Evolutionary conservation across 1,139 yeast species (phyloP).

Genomic region (Lodderomyces elongisporus): DNA sequence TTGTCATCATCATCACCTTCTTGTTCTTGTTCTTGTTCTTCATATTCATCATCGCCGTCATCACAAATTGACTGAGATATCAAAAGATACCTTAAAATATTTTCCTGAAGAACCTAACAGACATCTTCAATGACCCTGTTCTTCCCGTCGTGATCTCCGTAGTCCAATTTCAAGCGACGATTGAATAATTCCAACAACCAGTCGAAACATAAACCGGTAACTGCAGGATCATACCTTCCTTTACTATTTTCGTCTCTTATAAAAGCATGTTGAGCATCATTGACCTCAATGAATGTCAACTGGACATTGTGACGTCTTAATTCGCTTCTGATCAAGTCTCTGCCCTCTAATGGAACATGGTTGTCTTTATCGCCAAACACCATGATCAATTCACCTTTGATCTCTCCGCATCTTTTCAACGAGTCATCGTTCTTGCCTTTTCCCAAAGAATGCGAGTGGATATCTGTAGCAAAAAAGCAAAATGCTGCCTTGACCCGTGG

Average conservation of each 20-base stretch:
- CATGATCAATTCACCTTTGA: conserved; percentile 56
- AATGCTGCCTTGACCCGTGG: conserved; percentile 62
- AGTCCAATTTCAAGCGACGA: conserved; percentile 60
- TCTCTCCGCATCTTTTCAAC: conserved; percentile 49
- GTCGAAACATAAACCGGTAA: conserved; percentile 62
- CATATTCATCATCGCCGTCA: too few species aligned
- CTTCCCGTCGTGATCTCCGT: conserved; percentile 57
- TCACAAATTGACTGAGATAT: too few species aligned
- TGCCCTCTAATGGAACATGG: conserved; percentile 75
- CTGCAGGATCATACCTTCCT: conserved; percentile 75
- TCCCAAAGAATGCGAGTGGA: conserved; percentile 64
- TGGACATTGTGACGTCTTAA: conserved; percentile 56
- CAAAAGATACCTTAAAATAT: too few species aligned
- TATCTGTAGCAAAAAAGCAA: conserved; percentile 79
- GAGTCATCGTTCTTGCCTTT: conserved; percentile 62
- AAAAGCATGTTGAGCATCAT: conserved; percentile 78
- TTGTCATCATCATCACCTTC: too few species aligned
- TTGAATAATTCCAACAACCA: conserved; percentile 68
- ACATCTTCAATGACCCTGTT: conserved; percentile 52
- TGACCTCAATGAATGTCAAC: conserved; percentile 68
- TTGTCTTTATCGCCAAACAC: conserved; percentile 77
- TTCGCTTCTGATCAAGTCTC: conserved; percentile 65
- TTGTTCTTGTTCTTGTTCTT: too few species aligned
- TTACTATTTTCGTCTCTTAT: conserved; percentile 74
- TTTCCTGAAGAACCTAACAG: too few species aligned